Percentiles rank a stretch among this genome's conserved stretches.
Evolutionary conservation across 1,139 yeast genomes (phyloP).

Genomic region (Blastobotrys buckinghamii): DNA sequence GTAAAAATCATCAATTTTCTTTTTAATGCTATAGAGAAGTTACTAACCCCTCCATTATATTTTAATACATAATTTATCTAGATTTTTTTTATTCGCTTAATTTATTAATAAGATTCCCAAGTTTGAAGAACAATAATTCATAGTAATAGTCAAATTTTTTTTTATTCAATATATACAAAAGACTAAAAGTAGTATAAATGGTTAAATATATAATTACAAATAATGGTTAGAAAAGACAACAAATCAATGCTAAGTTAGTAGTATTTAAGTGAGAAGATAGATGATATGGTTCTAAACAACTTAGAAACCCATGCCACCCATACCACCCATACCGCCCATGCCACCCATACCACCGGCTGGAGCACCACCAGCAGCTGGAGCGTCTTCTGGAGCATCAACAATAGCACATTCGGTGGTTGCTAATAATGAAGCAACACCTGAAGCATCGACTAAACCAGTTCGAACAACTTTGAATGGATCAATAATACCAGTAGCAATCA

Average conservation of each 20-base stretch:
- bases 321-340: constrained; percentile 41
- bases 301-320: constrained; percentile 13
- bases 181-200: not conserved
- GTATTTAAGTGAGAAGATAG: not conserved
- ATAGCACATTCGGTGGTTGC: constrained; percentile 99
- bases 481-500: constrained; percentile 96
- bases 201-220: not conserved
- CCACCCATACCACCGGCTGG: constrained; percentile 60
- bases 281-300: not conserved
- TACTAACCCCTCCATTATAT: too few relatives aligned
- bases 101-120: too few relatives aligned
- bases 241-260: not conserved
- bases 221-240: not conserved
- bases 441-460: constrained; percentile 93
- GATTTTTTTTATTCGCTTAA: too few relatives aligned
- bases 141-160: too few relatives aligned
- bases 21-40: too few relatives aligned
- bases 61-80: too few relatives aligned
- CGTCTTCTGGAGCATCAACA: constrained; percentile 94
- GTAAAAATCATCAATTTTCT: not conserved
- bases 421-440: constrained; percentile 95
- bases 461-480: constrained; percentile 99
- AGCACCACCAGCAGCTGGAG: constrained; percentile 62
- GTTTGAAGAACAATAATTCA: too few relatives aligned
- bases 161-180: not conserved